Conservation (phyloP, 2,329 filamentous ascomycete genomes). For the Ciborinia camelliae region DNA sequence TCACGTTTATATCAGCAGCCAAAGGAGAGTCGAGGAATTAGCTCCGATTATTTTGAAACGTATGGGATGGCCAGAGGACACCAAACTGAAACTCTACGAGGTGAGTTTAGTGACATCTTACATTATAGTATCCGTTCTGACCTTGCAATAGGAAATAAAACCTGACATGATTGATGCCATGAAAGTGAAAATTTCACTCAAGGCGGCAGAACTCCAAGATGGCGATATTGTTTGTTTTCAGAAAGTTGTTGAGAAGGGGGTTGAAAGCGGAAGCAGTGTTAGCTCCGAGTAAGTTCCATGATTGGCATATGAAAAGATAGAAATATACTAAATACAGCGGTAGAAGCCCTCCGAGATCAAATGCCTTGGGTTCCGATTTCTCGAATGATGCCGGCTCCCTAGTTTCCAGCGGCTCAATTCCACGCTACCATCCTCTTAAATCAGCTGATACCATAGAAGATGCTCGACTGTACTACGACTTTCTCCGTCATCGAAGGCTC, state of each 20-base stretch:
- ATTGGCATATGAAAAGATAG: not conserved
- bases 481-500: constrained; percentile 76
- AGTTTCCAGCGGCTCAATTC: not conserved
- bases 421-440: constrained; percentile 4
- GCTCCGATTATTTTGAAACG: constrained; percentile 71
- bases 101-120: constrained; percentile 39
- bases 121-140: constrained; percentile 25
- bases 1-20: constrained; percentile 82
- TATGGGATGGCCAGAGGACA: constrained; percentile 82
- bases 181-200: constrained; percentile 85
- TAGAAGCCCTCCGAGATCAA: not conserved
- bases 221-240: constrained; percentile 98
- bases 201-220: constrained; percentile 91
- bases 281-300: constrained; percentile 11
- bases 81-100: constrained; percentile 74
- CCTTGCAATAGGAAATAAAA: constrained; percentile 72
- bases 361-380: too few species aligned
- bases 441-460: constrained; percentile 51
- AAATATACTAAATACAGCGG: not conserved
- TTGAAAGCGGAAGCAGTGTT: constrained; percentile 43
- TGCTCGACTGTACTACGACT: constrained; percentile 87
- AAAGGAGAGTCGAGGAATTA: constrained; percentile 84
- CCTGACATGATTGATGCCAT: constrained; percentile 94
- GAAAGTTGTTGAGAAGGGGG: constrained; percentile 57
- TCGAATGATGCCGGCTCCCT: not conserved